phyloP scores from a whole-genome alignment of 1,284 basidiomycete species.

The Garcileccinum viscosum region DNA sequence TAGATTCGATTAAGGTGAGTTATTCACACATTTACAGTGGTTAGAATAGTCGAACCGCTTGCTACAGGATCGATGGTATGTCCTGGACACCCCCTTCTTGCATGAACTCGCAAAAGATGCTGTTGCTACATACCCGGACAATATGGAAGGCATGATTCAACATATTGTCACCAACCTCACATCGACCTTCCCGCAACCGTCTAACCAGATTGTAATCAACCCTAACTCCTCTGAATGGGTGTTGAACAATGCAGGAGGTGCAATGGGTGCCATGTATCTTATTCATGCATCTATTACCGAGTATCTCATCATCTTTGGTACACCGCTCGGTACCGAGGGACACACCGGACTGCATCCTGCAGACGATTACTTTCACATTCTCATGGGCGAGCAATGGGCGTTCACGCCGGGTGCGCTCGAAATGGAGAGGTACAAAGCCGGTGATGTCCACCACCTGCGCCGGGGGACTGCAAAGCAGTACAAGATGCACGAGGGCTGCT shows the following conservation, averaged over 20 bases:
- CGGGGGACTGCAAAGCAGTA: constrained; percentile 94
- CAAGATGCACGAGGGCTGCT: constrained; percentile 95
- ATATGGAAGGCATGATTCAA: constrained; percentile 73
- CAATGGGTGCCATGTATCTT: constrained; percentile 98
- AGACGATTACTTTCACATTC: constrained; percentile 97
- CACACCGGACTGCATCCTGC: constrained; percentile 94
- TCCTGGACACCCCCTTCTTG: constrained; percentile 70
- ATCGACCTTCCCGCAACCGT: constrained; percentile 59
- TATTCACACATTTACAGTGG: not conserved
- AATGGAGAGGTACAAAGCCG: constrained; percentile 85
- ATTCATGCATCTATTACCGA: constrained; percentile 94
- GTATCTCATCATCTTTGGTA: constrained; percentile 95
- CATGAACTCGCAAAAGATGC: constrained; percentile 77
- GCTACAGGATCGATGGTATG: constrained; percentile 64
- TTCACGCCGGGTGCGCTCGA: constrained; percentile 82
- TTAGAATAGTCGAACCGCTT: not conserved
- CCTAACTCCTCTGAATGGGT: constrained; percentile 85
- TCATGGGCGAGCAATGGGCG: constrained; percentile 92
- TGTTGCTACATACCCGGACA: constrained; percentile 63
- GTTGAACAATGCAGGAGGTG: constrained; percentile 97
- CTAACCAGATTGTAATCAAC: constrained; percentile 61
- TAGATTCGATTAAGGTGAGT: constrained; percentile 66
- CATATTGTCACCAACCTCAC: constrained; percentile 82
- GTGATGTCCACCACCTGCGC: constrained; percentile 83
- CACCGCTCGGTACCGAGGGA: constrained; percentile 95